Evolutionary conservation across 768 basidiomycete genomes (phyloP).

Genomic region (Pleurotus giganteus): DNA sequence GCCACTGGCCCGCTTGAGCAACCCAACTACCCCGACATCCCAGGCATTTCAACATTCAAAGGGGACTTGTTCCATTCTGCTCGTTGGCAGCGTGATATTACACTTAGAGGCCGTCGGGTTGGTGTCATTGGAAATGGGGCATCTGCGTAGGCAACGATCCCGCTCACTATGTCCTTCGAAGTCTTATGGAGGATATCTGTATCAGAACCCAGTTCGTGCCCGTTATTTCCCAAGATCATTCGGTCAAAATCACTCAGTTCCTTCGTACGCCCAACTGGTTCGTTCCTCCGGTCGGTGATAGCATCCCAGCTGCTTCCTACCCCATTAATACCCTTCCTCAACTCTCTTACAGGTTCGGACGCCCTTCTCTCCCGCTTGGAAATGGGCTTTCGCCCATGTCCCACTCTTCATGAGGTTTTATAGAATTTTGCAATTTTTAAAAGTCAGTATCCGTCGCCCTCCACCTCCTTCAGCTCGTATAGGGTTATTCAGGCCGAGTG

Average conservation of each 20-base stretch:
- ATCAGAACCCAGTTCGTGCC: slow-evolving; percentile 41
- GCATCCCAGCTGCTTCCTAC: background rate
- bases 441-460: slow-evolving; percentile 1
- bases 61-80: slow-evolving; percentile 55
- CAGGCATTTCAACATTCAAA: slow-evolving; percentile 38
- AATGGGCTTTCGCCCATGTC: slow-evolving; percentile 40
- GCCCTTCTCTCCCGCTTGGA: slow-evolving; percentile 15
- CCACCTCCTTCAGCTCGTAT: slow-evolving; percentile 1
- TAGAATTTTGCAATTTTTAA: slow-evolving; percentile 18
- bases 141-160: slow-evolving; percentile 41
- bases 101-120: slow-evolving; percentile 44
- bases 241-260: slow-evolving; percentile 44
- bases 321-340: background rate
- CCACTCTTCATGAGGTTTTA: slow-evolving; percentile 33
- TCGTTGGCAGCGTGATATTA: slow-evolving; percentile 39
- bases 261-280: slow-evolving; percentile 50
- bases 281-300: slow-evolving; percentile 37
- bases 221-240: slow-evolving; percentile 37
- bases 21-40: slow-evolving; percentile 35
- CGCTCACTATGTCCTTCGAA: background rate
- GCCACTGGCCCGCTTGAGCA: slow-evolving; percentile 47
- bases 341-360: background rate
- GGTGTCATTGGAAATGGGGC: slow-evolving; percentile 61
- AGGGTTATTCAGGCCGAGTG: slow-evolving; percentile 4
- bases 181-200: background rate